Conservation (phyloP, 2,329 filamentous ascomycete genomes). For the Aspergillus clavatus region DNA sequence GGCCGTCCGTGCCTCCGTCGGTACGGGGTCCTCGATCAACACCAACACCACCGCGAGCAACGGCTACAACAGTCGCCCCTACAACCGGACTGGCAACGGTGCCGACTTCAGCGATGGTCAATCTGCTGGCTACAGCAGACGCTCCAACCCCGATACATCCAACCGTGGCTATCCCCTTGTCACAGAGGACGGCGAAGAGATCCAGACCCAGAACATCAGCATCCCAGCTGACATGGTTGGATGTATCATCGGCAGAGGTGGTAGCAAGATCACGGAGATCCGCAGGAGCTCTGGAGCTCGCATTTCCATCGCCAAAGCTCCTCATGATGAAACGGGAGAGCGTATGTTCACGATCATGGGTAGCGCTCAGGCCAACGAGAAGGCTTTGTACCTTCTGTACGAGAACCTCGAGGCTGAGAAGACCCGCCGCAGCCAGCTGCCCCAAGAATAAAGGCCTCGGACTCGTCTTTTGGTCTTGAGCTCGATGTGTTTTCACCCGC, state of each 20-base stretch:
- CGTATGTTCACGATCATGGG: conserved; percentile 99
- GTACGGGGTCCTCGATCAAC: conserved; percentile 50
- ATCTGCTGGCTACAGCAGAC: conserved; percentile 65
- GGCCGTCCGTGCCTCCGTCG: conserved; percentile 74
- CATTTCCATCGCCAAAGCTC: conserved; percentile 95
- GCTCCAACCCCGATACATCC: conserved; percentile 76
- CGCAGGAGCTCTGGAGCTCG: conserved; percentile 92
- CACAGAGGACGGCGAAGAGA: conserved; percentile 93
- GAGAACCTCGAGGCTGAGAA: conserved; percentile 99
- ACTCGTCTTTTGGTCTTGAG: not conserved
- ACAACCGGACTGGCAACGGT: conserved; percentile 92
- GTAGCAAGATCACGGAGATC: conserved; percentile 98
- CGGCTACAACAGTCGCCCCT: conserved; percentile 59
- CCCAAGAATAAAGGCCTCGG: conserved; percentile 47
- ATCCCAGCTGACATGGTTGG: conserved; percentile 99
- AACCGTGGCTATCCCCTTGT: conserved; percentile 78
- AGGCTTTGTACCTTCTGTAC: conserved; percentile 90
- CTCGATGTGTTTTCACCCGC: not conserved
- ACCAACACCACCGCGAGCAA: conserved; percentile 51
- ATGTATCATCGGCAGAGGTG: conserved; percentile 93
- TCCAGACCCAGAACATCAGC: conserved; percentile 98
- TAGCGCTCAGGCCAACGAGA: conserved; percentile 87
- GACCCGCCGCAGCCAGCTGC: conserved; percentile 86
- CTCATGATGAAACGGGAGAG: conserved; percentile 95
- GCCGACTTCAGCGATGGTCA: conserved; percentile 87